Percentiles rank a stretch among this genome's conserved stretches.
Conservation (phyloP, 495 filamentous ascomycete genomes). For the Penicillium roqueforti region DNA sequence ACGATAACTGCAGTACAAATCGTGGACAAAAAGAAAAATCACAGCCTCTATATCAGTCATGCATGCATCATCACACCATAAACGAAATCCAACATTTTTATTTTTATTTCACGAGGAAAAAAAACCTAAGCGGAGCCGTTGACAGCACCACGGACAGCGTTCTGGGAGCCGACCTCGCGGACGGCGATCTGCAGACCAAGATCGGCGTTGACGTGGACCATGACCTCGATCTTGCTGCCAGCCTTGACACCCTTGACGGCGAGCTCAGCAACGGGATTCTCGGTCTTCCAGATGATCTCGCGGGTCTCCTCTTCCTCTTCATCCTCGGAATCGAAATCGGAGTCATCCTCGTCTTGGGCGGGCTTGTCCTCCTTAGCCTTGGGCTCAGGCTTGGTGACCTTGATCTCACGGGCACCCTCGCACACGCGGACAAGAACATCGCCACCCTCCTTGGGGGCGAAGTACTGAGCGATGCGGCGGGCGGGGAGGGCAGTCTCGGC, state of each 20-base stretch:
- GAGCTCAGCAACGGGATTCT: constrained; percentile 78
- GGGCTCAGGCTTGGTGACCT: constrained; percentile 78
- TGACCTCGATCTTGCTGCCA: constrained; percentile 87
- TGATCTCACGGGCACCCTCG: constrained; percentile 84
- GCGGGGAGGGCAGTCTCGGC: constrained; percentile 88
- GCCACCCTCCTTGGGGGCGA: constrained; percentile 69
- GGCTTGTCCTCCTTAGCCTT: constrained; percentile 65
- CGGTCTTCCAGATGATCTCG: constrained; percentile 90
- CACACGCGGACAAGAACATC: constrained; percentile 81
- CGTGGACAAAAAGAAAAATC: constrained; percentile 17
- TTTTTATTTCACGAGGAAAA: constrained; percentile 3
- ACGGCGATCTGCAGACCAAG: constrained; percentile 72
- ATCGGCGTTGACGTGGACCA: constrained; percentile 77
- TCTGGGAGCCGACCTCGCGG: constrained; percentile 80
- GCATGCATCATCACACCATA: constrained; percentile 34
- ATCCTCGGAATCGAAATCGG: constrained; percentile 57
- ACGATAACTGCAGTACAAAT: constrained; percentile 18
- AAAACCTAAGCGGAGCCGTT: constrained; percentile 40
- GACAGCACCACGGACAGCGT: constrained; percentile 72
- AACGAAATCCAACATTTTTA: constrained; percentile 25
- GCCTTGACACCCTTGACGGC: constrained; percentile 78
- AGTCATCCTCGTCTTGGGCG: constrained; percentile 58
- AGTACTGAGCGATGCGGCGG: constrained; percentile 72
- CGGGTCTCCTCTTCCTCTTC: constrained; percentile 81
- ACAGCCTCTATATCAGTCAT: constrained; percentile 35